phyloP scores from a whole-genome alignment of 2,329 filamentous ascomycete genomes.

The Colletotrichum zoysiae region DNA sequence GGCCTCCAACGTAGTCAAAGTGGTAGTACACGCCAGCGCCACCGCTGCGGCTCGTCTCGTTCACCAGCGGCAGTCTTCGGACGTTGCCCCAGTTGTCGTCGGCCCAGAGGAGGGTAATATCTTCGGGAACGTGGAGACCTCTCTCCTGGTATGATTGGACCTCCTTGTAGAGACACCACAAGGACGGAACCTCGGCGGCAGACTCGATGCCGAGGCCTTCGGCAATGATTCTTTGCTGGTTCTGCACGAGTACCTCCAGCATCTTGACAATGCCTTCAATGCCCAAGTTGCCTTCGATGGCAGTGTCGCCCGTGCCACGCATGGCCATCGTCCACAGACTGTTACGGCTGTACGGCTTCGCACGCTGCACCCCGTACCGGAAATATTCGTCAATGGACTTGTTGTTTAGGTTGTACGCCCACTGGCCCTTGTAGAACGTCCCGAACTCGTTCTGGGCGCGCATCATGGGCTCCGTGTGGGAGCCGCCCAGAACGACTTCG shows the following conservation, averaged over 20 bases:
- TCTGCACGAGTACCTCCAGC: slow-evolving; percentile 70
- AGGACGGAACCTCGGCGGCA: slow-evolving; percentile 70
- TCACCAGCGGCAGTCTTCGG: slow-evolving; percentile 68
- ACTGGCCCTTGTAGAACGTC: slow-evolving; percentile 68
- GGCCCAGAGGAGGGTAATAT: slow-evolving; percentile 76
- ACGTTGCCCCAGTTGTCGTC: slow-evolving; percentile 80
- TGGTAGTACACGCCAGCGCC: slow-evolving; percentile 77
- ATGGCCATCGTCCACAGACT: slow-evolving; percentile 77
- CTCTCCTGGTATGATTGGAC: slow-evolving; percentile 77
- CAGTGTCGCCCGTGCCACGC: slow-evolving; percentile 77
- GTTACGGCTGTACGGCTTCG: slow-evolving; percentile 74
- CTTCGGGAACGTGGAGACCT: slow-evolving; percentile 70
- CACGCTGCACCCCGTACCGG: slow-evolving; percentile 72
- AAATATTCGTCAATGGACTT: slow-evolving; percentile 77
- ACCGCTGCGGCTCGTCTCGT: slow-evolving; percentile 70
- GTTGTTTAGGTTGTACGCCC: slow-evolving; percentile 79
- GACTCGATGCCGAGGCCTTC: slow-evolving; percentile 65
- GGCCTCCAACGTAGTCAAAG: slow-evolving; percentile 65
- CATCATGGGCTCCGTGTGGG: slow-evolving; percentile 80
- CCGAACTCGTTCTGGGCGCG: slow-evolving; percentile 69
- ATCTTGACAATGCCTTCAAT: slow-evolving; percentile 68
- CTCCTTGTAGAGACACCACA: slow-evolving; percentile 82
- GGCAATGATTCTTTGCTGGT: slow-evolving; percentile 70
- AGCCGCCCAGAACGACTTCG: slow-evolving; percentile 79
- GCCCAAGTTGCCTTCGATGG: slow-evolving; percentile 64